Conservation (phyloP, 2,329 filamentous ascomycete genomes). For the Venturia pyrina region DNA sequence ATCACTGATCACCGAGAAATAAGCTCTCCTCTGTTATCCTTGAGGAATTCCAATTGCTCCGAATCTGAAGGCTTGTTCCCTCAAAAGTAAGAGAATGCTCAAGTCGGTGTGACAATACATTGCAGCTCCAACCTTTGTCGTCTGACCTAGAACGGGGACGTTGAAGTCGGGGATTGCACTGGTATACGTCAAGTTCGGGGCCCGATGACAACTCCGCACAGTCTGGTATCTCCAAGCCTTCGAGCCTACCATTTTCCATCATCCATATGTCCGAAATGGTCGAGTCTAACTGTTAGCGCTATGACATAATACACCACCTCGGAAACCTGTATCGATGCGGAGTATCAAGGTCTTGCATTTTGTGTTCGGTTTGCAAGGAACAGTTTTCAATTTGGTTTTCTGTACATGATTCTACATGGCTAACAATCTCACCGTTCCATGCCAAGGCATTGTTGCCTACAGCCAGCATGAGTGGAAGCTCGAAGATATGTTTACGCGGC, state of each 20-base stretch:
- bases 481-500: slow-evolving; percentile 1
- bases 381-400: not conserved
- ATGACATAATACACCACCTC: not conserved
- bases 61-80: too few relatives aligned
- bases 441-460: slow-evolving; percentile 2
- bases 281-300: not conserved
- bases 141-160: not conserved
- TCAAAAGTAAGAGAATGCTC: too few relatives aligned
- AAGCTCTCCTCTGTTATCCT: too few relatives aligned
- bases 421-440: not conserved
- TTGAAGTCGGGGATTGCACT: not conserved
- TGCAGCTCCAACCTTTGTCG: not conserved
- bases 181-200: not conserved
- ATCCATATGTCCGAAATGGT: not conserved
- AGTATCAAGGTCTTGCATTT: not conserved
- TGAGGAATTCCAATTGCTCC: too few relatives aligned
- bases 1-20: too few relatives aligned
- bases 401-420: not conserved
- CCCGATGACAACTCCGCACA: not conserved
- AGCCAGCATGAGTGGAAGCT: slow-evolving; percentile 3
- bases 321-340: not conserved
- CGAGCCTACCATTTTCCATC: not conserved
- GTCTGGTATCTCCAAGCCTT: not conserved
- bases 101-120: too few relatives aligned
- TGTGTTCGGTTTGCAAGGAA: too few relatives aligned